Conservation (phyloP, 2,329 filamentous ascomycete genomes). For the Dactylellina leptospora region DNA sequence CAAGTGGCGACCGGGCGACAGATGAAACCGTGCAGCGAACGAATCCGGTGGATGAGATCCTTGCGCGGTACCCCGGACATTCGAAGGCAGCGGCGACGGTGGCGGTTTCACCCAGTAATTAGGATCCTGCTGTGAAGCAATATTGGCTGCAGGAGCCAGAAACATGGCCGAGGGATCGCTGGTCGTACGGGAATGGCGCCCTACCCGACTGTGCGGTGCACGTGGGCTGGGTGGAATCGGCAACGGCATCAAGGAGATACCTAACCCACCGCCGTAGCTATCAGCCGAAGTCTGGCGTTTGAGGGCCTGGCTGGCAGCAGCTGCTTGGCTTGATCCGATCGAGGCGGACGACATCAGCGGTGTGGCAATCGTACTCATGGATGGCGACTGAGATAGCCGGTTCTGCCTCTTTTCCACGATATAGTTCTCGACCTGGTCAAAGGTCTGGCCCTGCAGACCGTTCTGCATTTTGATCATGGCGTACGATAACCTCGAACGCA, state of each 20-base stretch:
- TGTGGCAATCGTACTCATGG: slow-evolving; percentile 20
- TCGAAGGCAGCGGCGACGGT: slow-evolving; percentile 61
- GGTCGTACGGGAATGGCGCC: slow-evolving; percentile 39
- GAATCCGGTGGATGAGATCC: slow-evolving; percentile 53
- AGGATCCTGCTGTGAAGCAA: slow-evolving; percentile 42
- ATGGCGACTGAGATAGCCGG: slow-evolving; percentile 44
- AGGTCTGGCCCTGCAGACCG: slow-evolving; percentile 44
- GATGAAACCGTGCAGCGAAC: slow-evolving; percentile 40
- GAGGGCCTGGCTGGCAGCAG: slow-evolving; percentile 30
- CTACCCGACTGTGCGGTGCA: slow-evolving; percentile 25
- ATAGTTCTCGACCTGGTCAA: slow-evolving; percentile 48
- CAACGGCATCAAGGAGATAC: slow-evolving; percentile 33
- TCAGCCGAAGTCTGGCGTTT: slow-evolving; percentile 46
- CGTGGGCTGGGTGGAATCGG: slow-evolving; percentile 37
- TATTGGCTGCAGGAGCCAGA: slow-evolving; percentile 43
- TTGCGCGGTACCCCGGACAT: slow-evolving; percentile 62
- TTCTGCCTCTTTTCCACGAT: slow-evolving; percentile 42
- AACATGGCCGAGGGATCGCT: slow-evolving; percentile 48
- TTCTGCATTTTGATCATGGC: slow-evolving; percentile 54
- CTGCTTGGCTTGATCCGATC: slow-evolving; percentile 7
- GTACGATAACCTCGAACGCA: slow-evolving; percentile 47
- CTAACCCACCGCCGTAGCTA: slow-evolving; percentile 33
- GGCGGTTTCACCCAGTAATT: slow-evolving; percentile 51
- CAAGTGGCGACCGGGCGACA: slow-evolving; percentile 40
- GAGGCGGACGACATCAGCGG: slow-evolving; percentile 32